Percentiles rank a stretch among this genome's conserved stretches.
Evolutionary conservation across 2,329 filamentous ascomycete genomes (phyloP).

Genomic region (Alternaria gaisen): DNA sequence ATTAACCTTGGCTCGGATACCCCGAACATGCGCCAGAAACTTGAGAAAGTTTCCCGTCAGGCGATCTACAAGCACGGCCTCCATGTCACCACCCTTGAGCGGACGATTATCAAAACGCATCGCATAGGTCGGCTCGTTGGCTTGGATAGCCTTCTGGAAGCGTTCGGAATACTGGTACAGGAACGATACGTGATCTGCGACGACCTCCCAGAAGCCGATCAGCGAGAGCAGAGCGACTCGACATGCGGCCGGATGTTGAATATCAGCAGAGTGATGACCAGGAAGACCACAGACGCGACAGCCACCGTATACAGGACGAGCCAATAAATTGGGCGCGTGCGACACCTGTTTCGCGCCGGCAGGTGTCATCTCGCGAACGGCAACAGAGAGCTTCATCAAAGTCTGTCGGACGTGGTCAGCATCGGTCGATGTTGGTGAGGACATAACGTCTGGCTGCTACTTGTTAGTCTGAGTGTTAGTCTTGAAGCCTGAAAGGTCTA

Average conservation of each 20-base stretch:
- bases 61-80: conserved; percentile 26
- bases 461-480: not conserved
- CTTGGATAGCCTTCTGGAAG: conserved; percentile 24
- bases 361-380: conserved; percentile 30
- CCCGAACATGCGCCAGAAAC: conserved; percentile 23
- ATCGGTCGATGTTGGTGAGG: not conserved
- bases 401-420: conserved; percentile 10
- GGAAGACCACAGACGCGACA: conserved; percentile 32
- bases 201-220: conserved; percentile 31
- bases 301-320: conserved; percentile 18
- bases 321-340: conserved; percentile 28
- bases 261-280: conserved; percentile 24
- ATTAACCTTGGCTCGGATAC: conserved; percentile 24
- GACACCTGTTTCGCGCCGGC: conserved; percentile 22
- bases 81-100: conserved; percentile 16
- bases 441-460: conserved; percentile 10
- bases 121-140: conserved; percentile 24
- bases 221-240: conserved; percentile 23
- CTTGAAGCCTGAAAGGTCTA: not conserved
- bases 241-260: conserved; percentile 21
- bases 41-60: conserved; percentile 31
- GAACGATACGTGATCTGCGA: conserved; percentile 11
- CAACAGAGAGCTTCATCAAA: conserved; percentile 21
- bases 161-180: conserved; percentile 23
- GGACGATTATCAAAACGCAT: conserved; percentile 26